phyloP scores from a whole-genome alignment of 1,284 basidiomycete genomes.

The Heliocybe sulcata region DNA sequence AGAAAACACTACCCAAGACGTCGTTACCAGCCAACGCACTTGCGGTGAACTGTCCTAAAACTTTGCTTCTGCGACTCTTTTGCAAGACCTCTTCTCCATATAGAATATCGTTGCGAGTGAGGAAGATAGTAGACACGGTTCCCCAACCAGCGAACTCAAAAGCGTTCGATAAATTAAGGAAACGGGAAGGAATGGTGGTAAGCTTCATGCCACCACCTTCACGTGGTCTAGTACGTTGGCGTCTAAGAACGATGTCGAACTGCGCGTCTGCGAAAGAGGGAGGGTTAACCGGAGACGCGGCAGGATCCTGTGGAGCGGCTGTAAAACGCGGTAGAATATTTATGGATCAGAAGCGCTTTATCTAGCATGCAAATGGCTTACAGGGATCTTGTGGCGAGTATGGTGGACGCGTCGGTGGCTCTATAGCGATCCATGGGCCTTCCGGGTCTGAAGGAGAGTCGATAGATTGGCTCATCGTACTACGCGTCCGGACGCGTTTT shows the following conservation, averaged over 20 bases:
- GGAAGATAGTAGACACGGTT: conserved; percentile 32
- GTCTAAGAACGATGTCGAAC: conserved; percentile 48
- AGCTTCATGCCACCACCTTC: conserved; percentile 38
- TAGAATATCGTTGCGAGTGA: conserved; percentile 26
- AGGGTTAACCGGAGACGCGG: conserved; percentile 12
- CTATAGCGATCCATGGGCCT: not conserved
- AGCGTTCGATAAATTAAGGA: conserved; percentile 53
- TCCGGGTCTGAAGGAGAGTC: not conserved
- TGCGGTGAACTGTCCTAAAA: conserved; percentile 49
- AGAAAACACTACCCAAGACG: conserved; percentile 64
- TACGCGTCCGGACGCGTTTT: not conserved
- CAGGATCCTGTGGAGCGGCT: not conserved
- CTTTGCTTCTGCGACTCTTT: conserved; percentile 22
- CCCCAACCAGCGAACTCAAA: conserved; percentile 70
- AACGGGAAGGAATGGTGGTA: conserved; percentile 44
- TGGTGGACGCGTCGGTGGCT: not conserved
- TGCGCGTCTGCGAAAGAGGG: conserved; percentile 40
- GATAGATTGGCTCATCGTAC: not conserved
- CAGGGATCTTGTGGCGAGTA: not conserved
- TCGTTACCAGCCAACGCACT: conserved; percentile 63
- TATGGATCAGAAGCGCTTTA: not conserved
- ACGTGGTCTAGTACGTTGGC: conserved; percentile 42
- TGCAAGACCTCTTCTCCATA: conserved; percentile 29
- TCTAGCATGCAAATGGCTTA: not conserved
- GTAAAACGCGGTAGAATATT: not conserved